Conservation (phyloP, 2,329 filamentous ascomycete genomes). For the Corinectria fuckeliana region DNA sequence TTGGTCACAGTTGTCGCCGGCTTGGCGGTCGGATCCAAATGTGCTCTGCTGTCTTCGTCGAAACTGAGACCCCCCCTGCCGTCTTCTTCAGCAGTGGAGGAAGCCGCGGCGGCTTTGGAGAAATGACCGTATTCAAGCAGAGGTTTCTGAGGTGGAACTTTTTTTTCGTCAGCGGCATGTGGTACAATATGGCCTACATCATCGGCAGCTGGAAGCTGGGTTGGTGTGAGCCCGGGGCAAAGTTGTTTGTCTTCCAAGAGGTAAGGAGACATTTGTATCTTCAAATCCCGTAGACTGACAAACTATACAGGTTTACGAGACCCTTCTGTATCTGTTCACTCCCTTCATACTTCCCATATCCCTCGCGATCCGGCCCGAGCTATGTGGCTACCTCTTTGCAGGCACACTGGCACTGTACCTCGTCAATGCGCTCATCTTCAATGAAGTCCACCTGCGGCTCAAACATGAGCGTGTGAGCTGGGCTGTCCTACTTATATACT, state of each 20-base stretch:
- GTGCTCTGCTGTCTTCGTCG: conserved; percentile 21
- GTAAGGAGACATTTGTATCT: background rate
- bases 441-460: conserved; percentile 11
- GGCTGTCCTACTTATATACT: conserved; percentile 9
- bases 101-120: conserved; percentile 14
- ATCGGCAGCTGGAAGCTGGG: conserved; percentile 17
- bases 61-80: conserved; percentile 19
- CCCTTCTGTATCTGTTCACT: conserved; percentile 12
- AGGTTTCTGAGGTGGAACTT: conserved; percentile 22
- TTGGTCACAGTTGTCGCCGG: conserved; percentile 14
- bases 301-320: conserved; percentile 7
- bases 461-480: conserved; percentile 14
- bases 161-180: conserved; percentile 19
- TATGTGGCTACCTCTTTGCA: conserved; percentile 5
- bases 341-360: conserved; percentile 19
- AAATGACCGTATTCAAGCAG: conserved; percentile 23
- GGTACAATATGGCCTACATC: conserved; percentile 17
- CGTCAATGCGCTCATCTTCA: conserved; percentile 11
- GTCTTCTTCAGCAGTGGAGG: conserved; percentile 12
- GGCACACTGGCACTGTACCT: conserved; percentile 1
- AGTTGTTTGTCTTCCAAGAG: conserved; percentile 19
- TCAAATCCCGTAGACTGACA: background rate
- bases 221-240: conserved; percentile 10
- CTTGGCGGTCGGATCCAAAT: conserved; percentile 20
- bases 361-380: background rate